Evolutionary conservation across 192 early-diverging fungal genomes (phyloP), one percentile per base, ranked within the genome.

Genomic region (Backusella luteola): DNA sequence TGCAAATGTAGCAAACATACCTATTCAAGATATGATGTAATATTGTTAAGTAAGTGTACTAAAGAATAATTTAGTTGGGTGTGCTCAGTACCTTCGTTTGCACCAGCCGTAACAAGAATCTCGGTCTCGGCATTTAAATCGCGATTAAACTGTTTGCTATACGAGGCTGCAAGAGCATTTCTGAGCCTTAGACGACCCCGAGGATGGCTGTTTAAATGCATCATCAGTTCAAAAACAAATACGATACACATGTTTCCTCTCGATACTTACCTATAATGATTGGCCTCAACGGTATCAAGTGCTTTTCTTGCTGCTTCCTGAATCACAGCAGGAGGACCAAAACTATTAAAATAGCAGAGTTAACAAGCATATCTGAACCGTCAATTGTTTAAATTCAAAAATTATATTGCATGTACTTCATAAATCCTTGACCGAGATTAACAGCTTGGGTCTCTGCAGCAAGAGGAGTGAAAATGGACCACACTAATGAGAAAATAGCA

Each of bases 321-420:
- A 41, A 99, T 91, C 85, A 99, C 96, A 53, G 93, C 87, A 26
- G 92, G 90, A n/a, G 97, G 94, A n/a, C 92, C 90, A 80, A 96
- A 99, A 81, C 95, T 94, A 71, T 66, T 12, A 17, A n/a, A 29
- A 34, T 49, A 59, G 73, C 8, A 44, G 34, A 34, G 19, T 34
- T 32, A 41, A 8, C 67, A 59, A 53, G 17, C 19, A 19, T 49
- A 19, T 6, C 19, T 49, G 46, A 49, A 19, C 19, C n/a, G 46
- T 21, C n/a, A 49, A 6, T 49, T n/a, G 15, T 6, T 49, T 49
- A n/a, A 41, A 63, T 56, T 23, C 21, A 19, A 67, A 36, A 23
- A 29, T 35, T 67, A 21, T 29, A 34, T n/a, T 46, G 4, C n/a
- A 36, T 71, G 69, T 88, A 88, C 89, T 90, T 90, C 92, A 93